Conservation (phyloP, 805 yeast genomes). For the Wilhelminamyces savonicus region DNA sequence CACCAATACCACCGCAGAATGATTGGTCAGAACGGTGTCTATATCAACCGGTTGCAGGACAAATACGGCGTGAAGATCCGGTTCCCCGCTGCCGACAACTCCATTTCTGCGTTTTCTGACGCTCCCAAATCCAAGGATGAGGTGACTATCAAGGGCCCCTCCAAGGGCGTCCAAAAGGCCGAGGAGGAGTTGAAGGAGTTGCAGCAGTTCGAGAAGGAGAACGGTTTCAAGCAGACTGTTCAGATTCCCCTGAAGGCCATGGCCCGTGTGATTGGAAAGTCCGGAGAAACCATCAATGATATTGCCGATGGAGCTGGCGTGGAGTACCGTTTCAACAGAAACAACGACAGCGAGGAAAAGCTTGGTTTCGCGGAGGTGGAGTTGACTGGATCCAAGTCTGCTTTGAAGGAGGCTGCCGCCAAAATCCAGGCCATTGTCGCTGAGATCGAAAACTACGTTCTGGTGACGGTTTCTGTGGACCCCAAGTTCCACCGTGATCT, state of each 20-base stretch:
- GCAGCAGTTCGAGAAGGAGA: slow-evolving; percentile 79
- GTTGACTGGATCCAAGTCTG: slow-evolving; percentile 71
- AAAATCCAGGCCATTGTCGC: slow-evolving; percentile 57
- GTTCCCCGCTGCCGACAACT: slow-evolving; percentile 50
- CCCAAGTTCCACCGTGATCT: slow-evolving; percentile 69
- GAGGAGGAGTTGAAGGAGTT: slow-evolving; percentile 79
- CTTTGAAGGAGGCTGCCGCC: slow-evolving; percentile 64
- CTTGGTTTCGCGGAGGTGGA: slow-evolving; percentile 55
- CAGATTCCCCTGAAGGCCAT: slow-evolving; percentile 69
- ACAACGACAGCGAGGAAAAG: slow-evolving; percentile 37
- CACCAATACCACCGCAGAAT: slow-evolving; percentile 71
- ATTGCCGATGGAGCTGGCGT: slow-evolving; percentile 67
- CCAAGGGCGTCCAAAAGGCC: slow-evolving; percentile 80
- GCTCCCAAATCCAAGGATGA: slow-evolving; percentile 50
- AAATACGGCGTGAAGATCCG: slow-evolving; percentile 77
- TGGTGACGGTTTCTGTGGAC: slow-evolving; percentile 57
- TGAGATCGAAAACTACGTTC: slow-evolving; percentile 56
- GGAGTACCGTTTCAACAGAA: slow-evolving; percentile 42
- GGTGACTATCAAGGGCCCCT: slow-evolving; percentile 76
- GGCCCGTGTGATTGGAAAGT: slow-evolving; percentile 82
- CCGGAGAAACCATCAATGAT: slow-evolving; percentile 77
- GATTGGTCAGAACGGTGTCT: slow-evolving; percentile 78
- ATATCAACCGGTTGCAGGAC: slow-evolving; percentile 78
- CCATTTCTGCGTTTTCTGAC: slow-evolving; percentile 15
- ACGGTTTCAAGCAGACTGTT: slow-evolving; percentile 63